phyloP scores from a whole-genome alignment of 2,329 filamentous ascomycete genomes.

The Microsporum audouinii region DNA sequence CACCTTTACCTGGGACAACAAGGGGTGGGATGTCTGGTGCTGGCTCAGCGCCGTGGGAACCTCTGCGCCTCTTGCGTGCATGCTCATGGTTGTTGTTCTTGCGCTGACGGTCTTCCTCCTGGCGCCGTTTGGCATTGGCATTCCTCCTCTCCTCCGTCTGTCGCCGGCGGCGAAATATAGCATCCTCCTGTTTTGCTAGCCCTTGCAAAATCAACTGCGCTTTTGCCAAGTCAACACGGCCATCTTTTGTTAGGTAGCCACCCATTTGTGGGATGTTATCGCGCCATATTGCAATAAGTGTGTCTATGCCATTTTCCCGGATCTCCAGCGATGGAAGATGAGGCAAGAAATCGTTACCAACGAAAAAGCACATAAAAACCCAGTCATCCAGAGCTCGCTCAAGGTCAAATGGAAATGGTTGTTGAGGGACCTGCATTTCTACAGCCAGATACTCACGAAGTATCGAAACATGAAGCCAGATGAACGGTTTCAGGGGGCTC shows the following conservation, averaged over 20 bases:
- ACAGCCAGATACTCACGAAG: conserved; percentile 85
- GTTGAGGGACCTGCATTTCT: conserved; percentile 70
- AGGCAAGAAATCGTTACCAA: conserved; percentile 95
- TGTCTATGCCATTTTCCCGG: conserved; percentile 92
- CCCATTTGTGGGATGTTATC: conserved; percentile 86
- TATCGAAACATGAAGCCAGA: conserved; percentile 91
- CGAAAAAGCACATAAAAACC: conserved; percentile 99
- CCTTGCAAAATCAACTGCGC: conserved; percentile 82
- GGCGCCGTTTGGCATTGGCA: conserved; percentile 66
- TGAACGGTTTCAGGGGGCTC: conserved; percentile 73
- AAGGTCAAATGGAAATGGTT: conserved; percentile 82
- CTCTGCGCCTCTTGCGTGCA: conserved; percentile 32
- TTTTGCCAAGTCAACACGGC: conserved; percentile 72
- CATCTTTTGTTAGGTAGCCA: conserved; percentile 92
- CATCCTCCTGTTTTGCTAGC: conserved; percentile 83
- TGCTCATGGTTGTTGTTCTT: conserved; percentile 29
- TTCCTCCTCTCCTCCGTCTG: conserved; percentile 75
- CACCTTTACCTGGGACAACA: conserved; percentile 44
- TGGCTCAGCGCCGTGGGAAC: conserved; percentile 30
- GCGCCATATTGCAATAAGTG: conserved; percentile 90
- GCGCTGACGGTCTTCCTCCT: conserved; percentile 52
- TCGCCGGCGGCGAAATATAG: conserved; percentile 79
- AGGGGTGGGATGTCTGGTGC: conserved; percentile 41
- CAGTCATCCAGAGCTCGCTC: conserved; percentile 93
- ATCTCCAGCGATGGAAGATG: conserved; percentile 97